Evolutionary conservation across 371 early-diverging fungal species (phyloP), one percentile per base, ranked within the genome.

Genomic region (Mortierella sp.): DNA sequence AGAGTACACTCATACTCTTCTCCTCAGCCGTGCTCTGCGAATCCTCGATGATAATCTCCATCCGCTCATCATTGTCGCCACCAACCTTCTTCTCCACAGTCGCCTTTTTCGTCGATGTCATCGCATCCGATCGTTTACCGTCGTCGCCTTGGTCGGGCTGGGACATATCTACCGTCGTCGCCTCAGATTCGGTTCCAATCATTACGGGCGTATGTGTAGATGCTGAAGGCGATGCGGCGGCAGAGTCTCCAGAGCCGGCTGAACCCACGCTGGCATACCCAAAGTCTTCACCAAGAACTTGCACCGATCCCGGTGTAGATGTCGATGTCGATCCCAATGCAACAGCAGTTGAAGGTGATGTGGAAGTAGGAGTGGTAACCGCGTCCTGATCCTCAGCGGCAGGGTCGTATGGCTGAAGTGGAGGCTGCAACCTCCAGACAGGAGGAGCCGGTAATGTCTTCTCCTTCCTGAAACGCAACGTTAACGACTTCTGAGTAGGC

Each of bases 361-460:
- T 41, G 19, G 22, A 34, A 61, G 37, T 31, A 34, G 61, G 61
- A 22, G 61, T 19, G 19, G 61, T n/a, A 16, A 31, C 34, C 34
- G 39, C 22, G 31, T 50, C n/a, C n/a, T 9, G 50, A 24, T 34
- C 31, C 29, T 70, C 76, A 22, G 45, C 31, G 16, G 61, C 41
- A 19, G 67, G 67, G 34, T 63, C 71, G 24, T 71, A 63, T 3
- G 68, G 61, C 16, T 77, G 47, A 13, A 67, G 50, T 11, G 77
- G 68, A 2, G 71, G 45, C 10, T 40, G 31, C 24, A 50, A n/a
- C 22, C 58, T 50, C 71, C 67, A 66, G 41, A 63, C 47, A 19
- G 48, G 48, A 11, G 71, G 63, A 16, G 71, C 52, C 6, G 71
- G 67, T 16, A 71, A 26, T 5, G 2, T 50, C 31, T 61, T 64